phyloP scores from a whole-genome alignment of 306 rosid genomes.

The Cotoneaster glaucophyllus region DNA sequence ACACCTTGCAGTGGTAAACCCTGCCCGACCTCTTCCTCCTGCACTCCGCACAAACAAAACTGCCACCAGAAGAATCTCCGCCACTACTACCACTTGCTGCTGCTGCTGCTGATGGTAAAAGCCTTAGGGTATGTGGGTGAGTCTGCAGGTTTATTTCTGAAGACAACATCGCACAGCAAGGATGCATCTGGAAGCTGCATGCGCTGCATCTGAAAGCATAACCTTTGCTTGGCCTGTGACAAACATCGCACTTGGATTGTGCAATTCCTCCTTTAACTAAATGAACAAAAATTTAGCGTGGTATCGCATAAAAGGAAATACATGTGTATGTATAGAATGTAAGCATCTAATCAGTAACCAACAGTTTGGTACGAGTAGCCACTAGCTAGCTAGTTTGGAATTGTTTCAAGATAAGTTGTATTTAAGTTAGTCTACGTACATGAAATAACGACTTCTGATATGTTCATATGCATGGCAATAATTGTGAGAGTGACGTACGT shows the following conservation, averaged over 20 bases:
- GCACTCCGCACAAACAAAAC: constrained; percentile 55
- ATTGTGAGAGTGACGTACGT: too few relatives aligned
- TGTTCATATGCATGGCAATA: neutral
- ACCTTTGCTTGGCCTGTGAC: constrained; percentile 61
- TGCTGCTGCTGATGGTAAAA: constrained; percentile 25
- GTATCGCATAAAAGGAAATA: neutral
- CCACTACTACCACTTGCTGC: neutral
- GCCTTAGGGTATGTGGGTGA: constrained; percentile 56
- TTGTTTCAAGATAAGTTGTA: neutral
- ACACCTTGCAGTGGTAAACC: constrained; percentile 55
- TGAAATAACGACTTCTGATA: too few relatives aligned
- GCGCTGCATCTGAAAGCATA: constrained; percentile 57
- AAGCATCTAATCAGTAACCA: neutral
- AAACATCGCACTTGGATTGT: constrained; percentile 75
- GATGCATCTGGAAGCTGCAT: constrained; percentile 78
- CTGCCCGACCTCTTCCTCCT: constrained; percentile 55
- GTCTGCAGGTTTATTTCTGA: constrained; percentile 28
- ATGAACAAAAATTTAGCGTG: too few relatives aligned
- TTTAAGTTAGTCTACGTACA: too few relatives aligned
- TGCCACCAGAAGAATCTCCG: neutral
- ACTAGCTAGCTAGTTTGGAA: neutral
- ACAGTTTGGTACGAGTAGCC: neutral
- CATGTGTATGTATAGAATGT: neutral
- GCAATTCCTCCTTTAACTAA: constrained; percentile 51
- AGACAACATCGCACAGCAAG: constrained; percentile 73